Evolutionary conservation across 106 monocot genomes (phyloP).

Genomic region (Amphibolis antarctica): DNA sequence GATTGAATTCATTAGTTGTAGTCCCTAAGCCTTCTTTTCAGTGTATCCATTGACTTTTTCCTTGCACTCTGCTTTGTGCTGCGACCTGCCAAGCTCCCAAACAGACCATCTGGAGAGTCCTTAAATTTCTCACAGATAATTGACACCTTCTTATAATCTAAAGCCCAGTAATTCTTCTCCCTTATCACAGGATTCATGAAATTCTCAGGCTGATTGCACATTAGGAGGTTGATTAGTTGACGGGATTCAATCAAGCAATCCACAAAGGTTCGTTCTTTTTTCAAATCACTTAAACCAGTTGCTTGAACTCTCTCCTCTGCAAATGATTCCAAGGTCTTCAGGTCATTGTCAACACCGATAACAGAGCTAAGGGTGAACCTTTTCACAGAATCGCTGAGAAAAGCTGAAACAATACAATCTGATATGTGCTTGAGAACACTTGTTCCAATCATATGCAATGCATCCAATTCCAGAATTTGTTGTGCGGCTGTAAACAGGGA

Average conservation of each 20-base stretch:
- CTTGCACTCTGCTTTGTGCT: slow-evolving; percentile 44
- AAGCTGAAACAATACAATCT: slow-evolving; percentile 40
- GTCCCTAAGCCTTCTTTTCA: slow-evolving; percentile 58
- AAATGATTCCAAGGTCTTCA: slow-evolving; percentile 49
- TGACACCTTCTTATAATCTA: slow-evolving; percentile 61
- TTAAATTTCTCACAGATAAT: slow-evolving; percentile 67
- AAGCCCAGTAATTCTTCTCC: slow-evolving; percentile 44
- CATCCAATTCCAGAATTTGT: slow-evolving; percentile 42
- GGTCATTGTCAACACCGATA: slow-evolving; percentile 48
- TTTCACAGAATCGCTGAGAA: slow-evolving; percentile 49
- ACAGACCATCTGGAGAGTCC: slow-evolving; percentile 54
- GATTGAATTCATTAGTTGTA: slow-evolving; percentile 26
- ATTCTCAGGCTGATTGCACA: slow-evolving; percentile 56
- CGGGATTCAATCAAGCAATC: slow-evolving; percentile 52
- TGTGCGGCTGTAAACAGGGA: slow-evolving; percentile 28
- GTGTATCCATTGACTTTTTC: slow-evolving; percentile 60
- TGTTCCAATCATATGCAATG: slow-evolving; percentile 33
- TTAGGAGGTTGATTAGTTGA: slow-evolving; percentile 52
- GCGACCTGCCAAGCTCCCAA: slow-evolving; percentile 47
- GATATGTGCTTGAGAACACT: slow-evolving; percentile 46
- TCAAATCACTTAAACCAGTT: slow-evolving; percentile 23
- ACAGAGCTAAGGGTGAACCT: slow-evolving; percentile 50
- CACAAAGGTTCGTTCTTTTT: slow-evolving; percentile 36
- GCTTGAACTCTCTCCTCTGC: slow-evolving; percentile 35
- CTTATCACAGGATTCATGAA: slow-evolving; percentile 67